Evolutionary conservation across 78 protist species (phyloP), one percentile per base, ranked within the genome.

Genomic region (Dictyostelium brefeldianum): DNA sequence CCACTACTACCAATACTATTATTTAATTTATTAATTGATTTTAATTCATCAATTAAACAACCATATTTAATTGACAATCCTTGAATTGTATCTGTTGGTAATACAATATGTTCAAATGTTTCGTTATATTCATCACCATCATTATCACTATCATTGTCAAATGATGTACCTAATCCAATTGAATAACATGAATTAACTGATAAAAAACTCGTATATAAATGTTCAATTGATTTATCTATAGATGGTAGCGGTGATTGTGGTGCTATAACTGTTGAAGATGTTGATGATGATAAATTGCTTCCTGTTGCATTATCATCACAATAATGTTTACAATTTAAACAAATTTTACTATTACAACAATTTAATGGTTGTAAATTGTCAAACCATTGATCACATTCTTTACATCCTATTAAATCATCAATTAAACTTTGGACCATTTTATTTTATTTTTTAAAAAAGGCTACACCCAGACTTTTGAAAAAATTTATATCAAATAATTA

Each of bases 11-110:
- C 71, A 10, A 62, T 62, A 14, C 4, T 12, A 27, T 78, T 22
- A 18, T 27, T 18, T 22, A 83, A 20, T 22, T 83, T 83, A 41
- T 83, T 83, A 15, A 71, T 51, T 53, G 56, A 64, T 51, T 83
- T 83, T 12, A 83, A 15, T 25, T 83, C 90, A 14, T 83, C 57
- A 12, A 83, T 27, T 36, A 41, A 22, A 41, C 80, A 69, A 71
- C 71, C 25, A 20, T 83, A 83, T 9, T 71, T 17, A 20, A 83
- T 67, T 18, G 90, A 67, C 20, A 83, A 54, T 17, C 90, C 90
- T 43, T 67, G 81, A 20, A 83, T 51, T 20, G 90, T 83, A 54
- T 83, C 90, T 2, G 53, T 83, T n/a, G 50, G 67, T 5, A 64
- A 53, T 20, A 83, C 53, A 20, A 83, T 75, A 54, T 83, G 90